These are phyloP conservation scores for Centella asiatica DNA, from an alignment of 129 eudicot species.

Conservation along the genomic window DNA sequence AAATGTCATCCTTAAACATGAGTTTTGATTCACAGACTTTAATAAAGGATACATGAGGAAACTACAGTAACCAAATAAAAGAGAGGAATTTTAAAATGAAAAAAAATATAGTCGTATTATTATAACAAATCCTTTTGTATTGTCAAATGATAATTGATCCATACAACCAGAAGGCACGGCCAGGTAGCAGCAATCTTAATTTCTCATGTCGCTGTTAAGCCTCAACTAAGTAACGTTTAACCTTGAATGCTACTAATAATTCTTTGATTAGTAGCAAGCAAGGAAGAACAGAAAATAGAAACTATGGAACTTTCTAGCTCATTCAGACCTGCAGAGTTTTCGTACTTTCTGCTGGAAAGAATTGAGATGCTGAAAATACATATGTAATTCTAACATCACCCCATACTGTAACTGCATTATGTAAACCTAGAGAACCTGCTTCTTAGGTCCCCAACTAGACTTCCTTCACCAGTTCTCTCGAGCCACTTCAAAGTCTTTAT, in stretches of 20 bases:
- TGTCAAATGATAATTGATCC: not conserved
- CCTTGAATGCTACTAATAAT: too few species aligned
- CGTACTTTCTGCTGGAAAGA: not conserved
- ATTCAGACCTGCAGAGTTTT: not conserved
- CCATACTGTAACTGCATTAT: not conserved
- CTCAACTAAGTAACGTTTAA: too few species aligned
- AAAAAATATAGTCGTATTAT: not conserved
- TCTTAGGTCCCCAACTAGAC: conserved; percentile 42
- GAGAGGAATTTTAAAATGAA: too few species aligned
- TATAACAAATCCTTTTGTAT: not conserved
- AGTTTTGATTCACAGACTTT: not conserved
- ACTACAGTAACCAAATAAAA: not conserved
- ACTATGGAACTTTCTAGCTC: not conserved
- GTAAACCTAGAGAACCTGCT: conserved; percentile 31
- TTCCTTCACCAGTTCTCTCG: conserved; percentile 22
- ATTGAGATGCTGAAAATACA: not conserved
- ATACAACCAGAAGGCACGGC: not conserved
- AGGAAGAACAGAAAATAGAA: not conserved
- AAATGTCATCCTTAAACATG: not conserved
- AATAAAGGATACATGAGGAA: not conserved
- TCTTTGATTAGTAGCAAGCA: too few species aligned
- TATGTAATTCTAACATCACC: not conserved
- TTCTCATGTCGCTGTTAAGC: not conserved
- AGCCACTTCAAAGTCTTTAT: conserved; percentile 33
- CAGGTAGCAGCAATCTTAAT: not conserved